A percentile compares a stretch with the other conserved stretches of the same genome.
phyloP scores from a whole-genome alignment of 495 filamentous ascomycete species.

The Podospora appendiculata region DNA sequence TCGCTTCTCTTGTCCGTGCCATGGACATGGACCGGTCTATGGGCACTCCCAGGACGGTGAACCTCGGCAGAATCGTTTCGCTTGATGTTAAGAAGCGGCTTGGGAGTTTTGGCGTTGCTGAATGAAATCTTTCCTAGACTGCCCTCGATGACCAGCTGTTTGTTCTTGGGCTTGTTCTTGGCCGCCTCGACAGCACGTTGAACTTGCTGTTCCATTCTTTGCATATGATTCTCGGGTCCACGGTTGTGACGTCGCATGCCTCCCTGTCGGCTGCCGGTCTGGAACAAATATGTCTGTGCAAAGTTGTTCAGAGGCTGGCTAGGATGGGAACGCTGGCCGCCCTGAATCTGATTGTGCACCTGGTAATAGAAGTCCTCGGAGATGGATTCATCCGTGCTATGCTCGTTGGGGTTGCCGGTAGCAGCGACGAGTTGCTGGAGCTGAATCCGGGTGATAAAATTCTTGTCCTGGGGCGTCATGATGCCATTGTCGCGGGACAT shows the following conservation, averaged over 20 bases:
- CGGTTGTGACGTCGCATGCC: slow-evolving; percentile 62
- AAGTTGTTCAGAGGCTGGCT: slow-evolving; percentile 90
- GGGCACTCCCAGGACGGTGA: slow-evolving; percentile 39
- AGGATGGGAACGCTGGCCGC: slow-evolving; percentile 76
- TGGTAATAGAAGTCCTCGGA: slow-evolving; percentile 98
- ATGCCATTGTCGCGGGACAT: slow-evolving; percentile 91
- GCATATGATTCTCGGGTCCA: slow-evolving; percentile 90
- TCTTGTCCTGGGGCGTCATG: slow-evolving; percentile 99
- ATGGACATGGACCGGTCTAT: slow-evolving; percentile 35
- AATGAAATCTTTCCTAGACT: slow-evolving; percentile 97
- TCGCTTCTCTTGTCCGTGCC: slow-evolving; percentile 73
- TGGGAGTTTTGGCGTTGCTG: slow-evolving; percentile 95
- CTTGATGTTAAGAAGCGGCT: slow-evolving; percentile 91
- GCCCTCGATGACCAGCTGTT: slow-evolving; percentile 97
- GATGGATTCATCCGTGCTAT: slow-evolving; percentile 69
- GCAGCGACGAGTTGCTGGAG: slow-evolving; percentile 91
- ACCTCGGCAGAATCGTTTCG: slow-evolving; percentile 61
- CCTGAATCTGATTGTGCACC: slow-evolving; percentile 88
- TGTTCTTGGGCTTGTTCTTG: slow-evolving; percentile 94
- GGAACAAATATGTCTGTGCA: slow-evolving; percentile 94
- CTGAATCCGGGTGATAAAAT: slow-evolving; percentile 96
- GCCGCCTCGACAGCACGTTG: slow-evolving; percentile 95
- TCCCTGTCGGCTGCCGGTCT: slow-evolving; percentile 74
- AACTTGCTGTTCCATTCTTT: slow-evolving; percentile 98
- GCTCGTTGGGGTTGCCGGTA: slow-evolving; percentile 75